Evolutionary conservation across 1,139 yeast species (phyloP), one percentile per base, ranked within the genome.

Genomic region (Pichia terricola): DNA sequence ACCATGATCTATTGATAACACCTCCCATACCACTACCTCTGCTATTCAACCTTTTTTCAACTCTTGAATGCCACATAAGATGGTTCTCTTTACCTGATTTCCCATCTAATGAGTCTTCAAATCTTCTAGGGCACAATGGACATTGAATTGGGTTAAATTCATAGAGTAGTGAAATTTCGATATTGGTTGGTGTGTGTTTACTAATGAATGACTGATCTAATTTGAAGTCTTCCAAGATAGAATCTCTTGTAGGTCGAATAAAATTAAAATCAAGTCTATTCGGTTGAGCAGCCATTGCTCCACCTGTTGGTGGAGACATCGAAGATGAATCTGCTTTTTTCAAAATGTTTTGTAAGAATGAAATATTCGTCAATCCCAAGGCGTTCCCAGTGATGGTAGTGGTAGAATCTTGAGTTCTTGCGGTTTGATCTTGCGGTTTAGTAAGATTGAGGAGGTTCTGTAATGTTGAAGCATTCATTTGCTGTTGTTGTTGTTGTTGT

Each of bases 1-100:
- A 89, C 95, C 96, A 88, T 54, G 81, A 76, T 55, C 97, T 69
- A 42, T 86, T 78, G 61, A 86, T 87, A 34, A 79, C 76, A 27
- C 50, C 50, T 25, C 48, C 49, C 38, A 61, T 56, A 11, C 50
- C 50, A 48, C 64, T 68, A 28, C 63, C 60, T 37, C 74, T 81
- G 41, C 65, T 66, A 40, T 84, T 76, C 42, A 84, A 68, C 55
- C 85, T 81, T 58, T 84, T 85, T 62, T 87, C 89, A 44, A 87
- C 84, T 57, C 97, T 76, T 68, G 88, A 88, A 67, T 91, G 98
- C 97, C 97, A 91, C 64, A 91, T 98, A 54, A 87, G 67, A 63
- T 91, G 98, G 7, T 70, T 69, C 49, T 82, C 72, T 46, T 73
- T 71, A 39, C 60, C 63, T 26, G 63, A 66, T 22, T 72, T 69